Percentiles rank a stretch among this genome's conserved stretches.
Evolutionary conservation across 441 rosid genomes (phyloP).

Genomic region (Bocquillonia castaneifolia): DNA sequence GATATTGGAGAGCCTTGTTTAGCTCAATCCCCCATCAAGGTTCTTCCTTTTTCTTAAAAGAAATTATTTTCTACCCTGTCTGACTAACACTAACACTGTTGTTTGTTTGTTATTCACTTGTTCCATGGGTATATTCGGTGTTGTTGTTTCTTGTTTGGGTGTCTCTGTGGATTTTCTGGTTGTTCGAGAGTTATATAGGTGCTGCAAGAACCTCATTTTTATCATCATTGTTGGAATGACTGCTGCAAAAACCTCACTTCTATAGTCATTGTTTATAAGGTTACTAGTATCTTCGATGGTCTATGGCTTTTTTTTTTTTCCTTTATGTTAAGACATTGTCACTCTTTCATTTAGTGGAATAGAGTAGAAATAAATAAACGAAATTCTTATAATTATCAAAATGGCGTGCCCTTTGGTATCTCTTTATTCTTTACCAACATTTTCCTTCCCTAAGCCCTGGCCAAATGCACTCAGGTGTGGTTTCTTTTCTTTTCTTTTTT

Average conservation of each 20-base stretch:
- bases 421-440: neutral
- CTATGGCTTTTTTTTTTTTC: neutral
- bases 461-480: neutral
- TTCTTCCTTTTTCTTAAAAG: slow-evolving; percentile 58
- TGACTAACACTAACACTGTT: neutral
- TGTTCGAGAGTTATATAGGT: too few relatives aligned
- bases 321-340: neutral
- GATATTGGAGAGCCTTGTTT: slow-evolving; percentile 89
- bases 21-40: slow-evolving; percentile 69
- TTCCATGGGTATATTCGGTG: too few relatives aligned
- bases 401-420: neutral
- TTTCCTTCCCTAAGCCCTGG: neutral
- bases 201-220: neutral
- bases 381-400: neutral
- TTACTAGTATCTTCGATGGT: slow-evolving; percentile 6
- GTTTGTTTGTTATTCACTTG: neutral
- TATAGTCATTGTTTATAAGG: neutral
- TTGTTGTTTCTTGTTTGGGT: too few relatives aligned
- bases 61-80: slow-evolving; percentile 16
- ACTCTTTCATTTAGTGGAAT: neutral
- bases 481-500: too few relatives aligned
- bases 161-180: too few relatives aligned
- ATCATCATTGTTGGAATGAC: neutral
- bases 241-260: neutral
- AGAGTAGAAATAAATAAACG: neutral